These are phyloP conservation scores for Vanderwaltozyma tropicalis DNA, from an alignment of 805 yeast species.

Conservation along the genomic window DNA sequence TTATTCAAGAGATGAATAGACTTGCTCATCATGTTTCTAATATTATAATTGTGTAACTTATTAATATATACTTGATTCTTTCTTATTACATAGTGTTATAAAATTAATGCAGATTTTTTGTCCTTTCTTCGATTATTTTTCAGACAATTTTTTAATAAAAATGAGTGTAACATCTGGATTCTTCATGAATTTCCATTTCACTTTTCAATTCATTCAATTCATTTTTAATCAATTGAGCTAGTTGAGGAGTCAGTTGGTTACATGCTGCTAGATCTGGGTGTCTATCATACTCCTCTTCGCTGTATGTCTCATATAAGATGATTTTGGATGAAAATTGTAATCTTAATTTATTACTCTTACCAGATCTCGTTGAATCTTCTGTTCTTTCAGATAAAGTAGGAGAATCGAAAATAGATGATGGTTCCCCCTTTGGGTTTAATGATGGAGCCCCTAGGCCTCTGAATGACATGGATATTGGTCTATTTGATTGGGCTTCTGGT, in stretches of 20 bases:
- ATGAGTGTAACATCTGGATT: constrained; percentile 73
- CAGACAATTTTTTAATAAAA: constrained; percentile 41
- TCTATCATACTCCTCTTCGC: constrained; percentile 78
- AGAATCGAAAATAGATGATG: constrained; percentile 23
- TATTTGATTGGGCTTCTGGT: constrained; percentile 12
- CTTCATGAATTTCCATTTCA: constrained; percentile 75
- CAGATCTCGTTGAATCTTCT: background rate
- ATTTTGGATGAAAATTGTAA: constrained; percentile 74
- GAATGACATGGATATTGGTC: constrained; percentile 43
- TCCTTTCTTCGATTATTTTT: too few species aligned
- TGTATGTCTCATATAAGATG: constrained; percentile 74
- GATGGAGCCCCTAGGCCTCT: constrained; percentile 54
- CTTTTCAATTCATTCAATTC: constrained; percentile 74
- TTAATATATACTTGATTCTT: too few species aligned
- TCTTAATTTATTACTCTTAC: constrained; percentile 1
- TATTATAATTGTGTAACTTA: too few species aligned
- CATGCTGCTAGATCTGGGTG: constrained; percentile 90
- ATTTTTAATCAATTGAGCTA: constrained; percentile 77
- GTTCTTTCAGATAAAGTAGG: constrained; percentile 26
- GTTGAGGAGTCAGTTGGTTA: constrained; percentile 74
- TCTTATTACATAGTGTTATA: too few species aligned
- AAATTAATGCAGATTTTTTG: too few species aligned
- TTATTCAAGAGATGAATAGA: too few species aligned
- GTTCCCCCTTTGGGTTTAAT: constrained; percentile 16
- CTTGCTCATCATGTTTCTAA: too few species aligned